These are phyloP conservation scores for Streptanthus diversifolius DNA, from an alignment of 345 rosid genomes.

Conservation along the genomic window DNA sequence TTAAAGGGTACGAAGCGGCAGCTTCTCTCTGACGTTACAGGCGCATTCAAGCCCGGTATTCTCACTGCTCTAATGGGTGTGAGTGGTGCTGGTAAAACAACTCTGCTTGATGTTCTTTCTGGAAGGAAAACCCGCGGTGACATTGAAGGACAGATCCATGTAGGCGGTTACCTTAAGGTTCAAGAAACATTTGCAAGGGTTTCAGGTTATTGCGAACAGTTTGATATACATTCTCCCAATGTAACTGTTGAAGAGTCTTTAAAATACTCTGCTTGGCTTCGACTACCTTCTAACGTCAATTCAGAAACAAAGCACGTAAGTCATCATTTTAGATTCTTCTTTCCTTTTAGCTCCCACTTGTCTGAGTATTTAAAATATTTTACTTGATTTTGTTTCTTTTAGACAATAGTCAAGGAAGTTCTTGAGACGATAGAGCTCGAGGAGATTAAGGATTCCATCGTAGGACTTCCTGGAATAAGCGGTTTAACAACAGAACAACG, in stretches of 20 bases:
- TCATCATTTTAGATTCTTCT: not conserved
- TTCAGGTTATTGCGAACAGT: conserved; percentile 59
- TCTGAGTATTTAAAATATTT: not conserved
- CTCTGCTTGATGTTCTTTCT: conserved; percentile 65
- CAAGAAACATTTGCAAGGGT: conserved; percentile 58
- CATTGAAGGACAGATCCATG: conserved; percentile 47
- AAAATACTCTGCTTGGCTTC: conserved; percentile 49
- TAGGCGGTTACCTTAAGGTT: conserved; percentile 50
- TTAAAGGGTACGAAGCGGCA: conserved; percentile 41
- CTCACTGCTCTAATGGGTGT: conserved; percentile 66
- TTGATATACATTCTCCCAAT: conserved; percentile 58
- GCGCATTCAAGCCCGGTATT: conserved; percentile 59
- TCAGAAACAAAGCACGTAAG: conserved; percentile 26
- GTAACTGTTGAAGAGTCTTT: conserved; percentile 53
- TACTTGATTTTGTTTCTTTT: not conserved
- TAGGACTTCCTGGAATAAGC: conserved; percentile 34
- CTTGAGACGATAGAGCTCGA: conserved; percentile 44
- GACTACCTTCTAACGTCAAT: conserved; percentile 36
- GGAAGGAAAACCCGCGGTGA: conserved; percentile 54
- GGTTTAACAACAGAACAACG: conserved; percentile 49
- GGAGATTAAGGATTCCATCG: conserved; percentile 38
- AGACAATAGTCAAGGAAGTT: conserved; percentile 40
- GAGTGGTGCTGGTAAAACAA: conserved; percentile 70
- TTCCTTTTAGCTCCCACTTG: not conserved
- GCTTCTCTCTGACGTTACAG: conserved; percentile 45